Base-by-base conservation (phyloP, 345 rosid genomes). In the Syzygium aromaticum region DNA sequence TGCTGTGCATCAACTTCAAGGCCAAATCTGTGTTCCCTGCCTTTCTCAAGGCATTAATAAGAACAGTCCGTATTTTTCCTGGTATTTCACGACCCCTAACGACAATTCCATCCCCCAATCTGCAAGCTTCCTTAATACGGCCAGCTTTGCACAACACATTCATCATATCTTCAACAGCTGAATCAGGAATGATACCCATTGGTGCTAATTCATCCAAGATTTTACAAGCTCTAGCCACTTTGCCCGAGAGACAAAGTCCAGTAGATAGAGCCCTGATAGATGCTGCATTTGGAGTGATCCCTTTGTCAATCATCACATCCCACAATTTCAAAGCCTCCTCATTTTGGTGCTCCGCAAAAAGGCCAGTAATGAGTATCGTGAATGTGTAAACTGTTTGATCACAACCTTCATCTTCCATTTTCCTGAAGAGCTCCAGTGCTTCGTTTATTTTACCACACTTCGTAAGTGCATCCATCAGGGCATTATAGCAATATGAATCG, bases 11-110 rank as follows among this genome's bases (percentile, higher is more conserved):
- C 91, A 97, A 91, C 91, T 95, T 97, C 90, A 96, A 92, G 54
- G 99, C 98, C 88, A 95, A 90, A 86, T 95, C 95, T 89, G 95
- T 88, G 86, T 95, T 95, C 43, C 99, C 99, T 22, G 98, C 94
- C 94, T 96, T 97, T 90, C 98, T 93, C 92, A 95, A 91, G 85
- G 98, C 97, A 93, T 95, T 97, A n/a, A 97, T 91, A 86, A 96
- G 89, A 88, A 94, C 88, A 51, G 96, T 95, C 8, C 98, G 93
- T 52, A 97, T 91, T 90, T 89, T 93, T 54, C 98, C 99, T 5
- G 98, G 98, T 61, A 95, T 94, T 92, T 97, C 99, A 88, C 99
- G 92, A 77, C 97, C 99, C 90, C 96, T 92, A 86, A 95, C 98
- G 33, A 93, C 95, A 51, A 96, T 91, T 86, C 99, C 98, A 92